Percentiles rank a stretch among this genome's conserved stretches.
Evolutionary conservation across 2,329 filamentous ascomycete species (phyloP).

Genomic region (Leptosphaerulina australis): DNA sequence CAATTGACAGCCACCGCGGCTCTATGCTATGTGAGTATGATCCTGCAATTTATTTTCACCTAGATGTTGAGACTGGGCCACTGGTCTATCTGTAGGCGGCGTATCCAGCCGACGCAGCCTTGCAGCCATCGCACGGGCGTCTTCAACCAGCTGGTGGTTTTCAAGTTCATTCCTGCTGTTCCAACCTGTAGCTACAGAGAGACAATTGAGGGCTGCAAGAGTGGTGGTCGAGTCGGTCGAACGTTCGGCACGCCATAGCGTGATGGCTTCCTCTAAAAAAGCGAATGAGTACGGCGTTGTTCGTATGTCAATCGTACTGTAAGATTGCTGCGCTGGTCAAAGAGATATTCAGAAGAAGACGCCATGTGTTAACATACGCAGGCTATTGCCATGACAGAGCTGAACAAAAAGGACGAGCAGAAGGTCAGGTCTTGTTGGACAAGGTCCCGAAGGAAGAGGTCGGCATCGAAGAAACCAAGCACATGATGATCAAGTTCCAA

Average conservation of each 20-base stretch:
- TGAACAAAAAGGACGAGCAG: slow-evolving; percentile 19
- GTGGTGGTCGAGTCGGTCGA: slow-evolving; percentile 8
- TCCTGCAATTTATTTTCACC: slow-evolving; percentile 4
- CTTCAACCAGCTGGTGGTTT: slow-evolving; percentile 7
- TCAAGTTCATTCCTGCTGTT: slow-evolving; percentile 6
- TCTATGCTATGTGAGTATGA: slow-evolving; percentile 7
- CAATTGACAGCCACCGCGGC: slow-evolving; percentile 11
- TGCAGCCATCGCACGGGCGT: slow-evolving; percentile 12
- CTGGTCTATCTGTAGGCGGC: neutral
- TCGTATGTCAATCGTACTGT: slow-evolving; percentile 1
- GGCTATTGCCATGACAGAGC: slow-evolving; percentile 14
- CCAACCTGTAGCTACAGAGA: slow-evolving; percentile 5
- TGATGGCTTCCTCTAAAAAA: slow-evolving; percentile 13
- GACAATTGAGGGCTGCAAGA: slow-evolving; percentile 15
- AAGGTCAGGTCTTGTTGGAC: slow-evolving; percentile 9
- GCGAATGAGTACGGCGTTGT: neutral
- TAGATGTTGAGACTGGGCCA: neutral
- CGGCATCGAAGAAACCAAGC: slow-evolving; percentile 15
- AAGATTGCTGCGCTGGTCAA: slow-evolving; percentile 15
- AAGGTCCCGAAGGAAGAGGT: slow-evolving; percentile 11
- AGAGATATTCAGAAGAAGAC: neutral
- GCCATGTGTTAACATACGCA: slow-evolving; percentile 10
- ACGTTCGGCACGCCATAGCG: slow-evolving; percentile 12
- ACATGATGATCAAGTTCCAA: slow-evolving; percentile 7
- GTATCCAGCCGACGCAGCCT: slow-evolving; percentile 12